Evolutionary conservation across 257 asterid genomes (phyloP).

Genomic region (Linderniella brevidens): DNA sequence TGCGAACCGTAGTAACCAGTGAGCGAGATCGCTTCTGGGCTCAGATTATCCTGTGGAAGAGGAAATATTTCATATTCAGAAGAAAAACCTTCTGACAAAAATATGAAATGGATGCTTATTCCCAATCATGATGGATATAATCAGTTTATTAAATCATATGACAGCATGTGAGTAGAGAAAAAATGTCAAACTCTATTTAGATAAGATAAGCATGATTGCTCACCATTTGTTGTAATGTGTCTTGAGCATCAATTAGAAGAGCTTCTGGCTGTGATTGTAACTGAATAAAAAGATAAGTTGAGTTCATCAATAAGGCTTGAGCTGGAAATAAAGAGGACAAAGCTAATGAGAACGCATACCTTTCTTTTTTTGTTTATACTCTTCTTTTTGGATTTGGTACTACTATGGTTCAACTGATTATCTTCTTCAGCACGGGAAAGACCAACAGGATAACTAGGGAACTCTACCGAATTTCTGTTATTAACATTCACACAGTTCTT

Average conservation of each 20-base stretch:
- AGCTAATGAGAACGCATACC: constrained; percentile 25
- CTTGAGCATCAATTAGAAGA: constrained; percentile 34
- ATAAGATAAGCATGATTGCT: constrained; percentile 7
- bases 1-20: constrained; percentile 79
- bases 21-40: constrained; percentile 45
- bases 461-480: constrained; percentile 43
- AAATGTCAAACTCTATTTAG: constrained; percentile 5
- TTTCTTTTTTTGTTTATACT: constrained; percentile 60
- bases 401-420: constrained; percentile 24
- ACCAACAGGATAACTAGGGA: constrained; percentile 33
- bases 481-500: constrained; percentile 70
- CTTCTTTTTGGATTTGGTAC: constrained; percentile 53
- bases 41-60: constrained; percentile 44
- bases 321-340: constrained; percentile 6
- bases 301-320: neutral
- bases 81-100: neutral
- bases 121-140: too few species aligned
- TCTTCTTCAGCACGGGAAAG: constrained; percentile 53
- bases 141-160: too few species aligned
- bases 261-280: constrained; percentile 56
- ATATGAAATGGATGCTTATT: too few species aligned
- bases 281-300: constrained; percentile 19
- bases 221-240: constrained; percentile 59
- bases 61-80: neutral
- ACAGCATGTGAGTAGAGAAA: neutral